Base-by-base conservation (phyloP, 768 basidiomycete species). In the Suillus decipiens region DNA sequence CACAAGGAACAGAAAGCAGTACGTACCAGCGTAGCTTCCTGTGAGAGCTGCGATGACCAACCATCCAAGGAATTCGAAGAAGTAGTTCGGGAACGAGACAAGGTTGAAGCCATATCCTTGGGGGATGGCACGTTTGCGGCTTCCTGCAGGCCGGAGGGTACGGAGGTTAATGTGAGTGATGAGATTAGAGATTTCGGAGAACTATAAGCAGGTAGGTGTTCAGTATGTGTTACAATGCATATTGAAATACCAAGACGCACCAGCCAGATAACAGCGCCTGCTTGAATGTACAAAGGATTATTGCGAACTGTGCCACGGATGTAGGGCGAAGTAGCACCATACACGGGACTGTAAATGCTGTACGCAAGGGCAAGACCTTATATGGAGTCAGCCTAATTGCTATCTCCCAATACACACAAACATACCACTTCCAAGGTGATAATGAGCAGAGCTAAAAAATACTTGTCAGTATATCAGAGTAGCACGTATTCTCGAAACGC, bases 81-180 rank as follows among this genome's bases (percentile, higher is more conserved):
- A 88, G 78, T 99, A 99, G 76, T 99, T 98, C 17, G 96, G 94
- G 80, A 85, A 91, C 7, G 93, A 90, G 45, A 96, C 84, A n/a
- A 85, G 77, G 60, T 86, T 80, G 78, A 98, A 99, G 7, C 95
- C 96, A 67, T 95, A 96, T 31, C 97, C 96, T n/a, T 81, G 77
- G 0, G 97, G 97, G 68, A 97, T 89, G n/a, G 84, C 89, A 55
- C 96, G 89, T 61, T 82, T 85, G 63, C 85, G 88, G 7, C 89
- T 84, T 17, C 92, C 93, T 28, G 84, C 79, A 0, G 96, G 94
- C 24, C 97, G 92, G 51, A 99, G 86, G 45, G 83, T 80, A 56
- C 94, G 89, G 22, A 98, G 83, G 15, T 85, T 93, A 62, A 95
- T 70, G 72, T 99, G 97, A 5, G 90, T 88, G 62, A 82, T 76